Evolutionary conservation across 164 flowering plant species (phyloP), one percentile per base, ranked within the genome.

Genomic region (Kingdonia uniflora): DNA sequence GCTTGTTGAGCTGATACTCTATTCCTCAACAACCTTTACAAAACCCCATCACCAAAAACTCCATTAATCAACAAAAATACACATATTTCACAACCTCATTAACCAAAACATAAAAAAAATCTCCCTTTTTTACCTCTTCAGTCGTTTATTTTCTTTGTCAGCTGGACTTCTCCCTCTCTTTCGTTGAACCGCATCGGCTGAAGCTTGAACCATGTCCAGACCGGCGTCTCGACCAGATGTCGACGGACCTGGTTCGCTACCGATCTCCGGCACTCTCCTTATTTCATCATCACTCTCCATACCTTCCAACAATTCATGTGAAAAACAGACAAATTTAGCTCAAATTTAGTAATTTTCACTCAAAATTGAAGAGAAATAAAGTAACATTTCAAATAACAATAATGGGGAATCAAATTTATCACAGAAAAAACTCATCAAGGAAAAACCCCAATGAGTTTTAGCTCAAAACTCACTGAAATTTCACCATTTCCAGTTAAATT

Each of bases 1-100:
- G 99, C 99, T 68, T 92, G 99, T 62, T 92, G 99, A 0, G 99
- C 99, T 39, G 99, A 92, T 20, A 92, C 99, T 80, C 99, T 77
- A 69, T 92, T 92, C 73, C 99, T 84, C 72, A 92, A 58, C 82
- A 92, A 74, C 78, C 98, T 91, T n/a, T 37, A 56, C 11, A 12
- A 2, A 43, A n/a, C n/a, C n/a, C n/a, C n/a, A n/a, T n/a, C 14
- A 22, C 19, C n/a, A 42, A 29, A 39, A 37, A 13, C 22, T n/a
- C n/a, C 35, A 29, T 8, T 29, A 8, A 29, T 29, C 35, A 29
- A n/a, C n/a, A n/a, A 8, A 29, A 29, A 3, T 29, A 29, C 35
- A 29, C 35, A 29, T 3, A 4, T 3, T 29, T 8, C 17, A 17
- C 1, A 8, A 3, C 3, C 17, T 10, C 49, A 19, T 51, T 35